Base-by-base conservation (phyloP, 108 stramenopile species). In the Conticribra weissflogii region DNA sequence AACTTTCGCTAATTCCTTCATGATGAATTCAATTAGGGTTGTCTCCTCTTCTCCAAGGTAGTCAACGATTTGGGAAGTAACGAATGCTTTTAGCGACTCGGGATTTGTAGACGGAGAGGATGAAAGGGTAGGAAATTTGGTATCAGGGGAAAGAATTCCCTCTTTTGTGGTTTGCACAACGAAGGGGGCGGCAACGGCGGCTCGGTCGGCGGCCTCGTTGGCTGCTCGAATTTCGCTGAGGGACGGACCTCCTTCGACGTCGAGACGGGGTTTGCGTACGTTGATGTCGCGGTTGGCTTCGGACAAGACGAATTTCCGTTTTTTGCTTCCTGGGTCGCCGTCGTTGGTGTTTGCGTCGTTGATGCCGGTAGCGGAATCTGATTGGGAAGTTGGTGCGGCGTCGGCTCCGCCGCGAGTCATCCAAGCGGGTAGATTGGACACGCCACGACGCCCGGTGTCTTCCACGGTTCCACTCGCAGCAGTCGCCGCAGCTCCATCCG, bases 351-450 rank as follows among this genome's bases (percentile, higher is more conserved):
- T n/a, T n/a, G n/a, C n/a, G n/a, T n/a, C n/a, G n/a, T n/a, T n/a
- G n/a, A n/a, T n/a, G n/a, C n/a, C n/a, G n/a, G n/a, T n/a, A n/a
- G n/a, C n/a, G n/a, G n/a, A n/a, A n/a, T n/a, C n/a, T n/a, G n/a
- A n/a, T n/a, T n/a, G n/a, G n/a, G n/a, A n/a, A n/a, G n/a, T n/a
- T 25, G 41, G 32, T 34, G 29, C 69, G 15, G 44, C 54, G 21
- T 47, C 63, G 1, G 21, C 57, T 55, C 48, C 44, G 24, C 64
- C 83, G 27, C 85, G 64, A 21, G 88, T 87, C 93, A 94, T 91
- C 90, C 88, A 94, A 5, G 88, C 88, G 5, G 90, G 89, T 30
- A 88, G 76, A 74, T 93, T 93, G 56, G 89, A 90, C 32, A 83
- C 86, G 27, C 87, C 88, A 2, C 90, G 85, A 16, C 81, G 62